These are phyloP conservation scores for Glycine soja DNA, from an alignment of 306 rosid genomes.

Conservation along the genomic window DNA sequence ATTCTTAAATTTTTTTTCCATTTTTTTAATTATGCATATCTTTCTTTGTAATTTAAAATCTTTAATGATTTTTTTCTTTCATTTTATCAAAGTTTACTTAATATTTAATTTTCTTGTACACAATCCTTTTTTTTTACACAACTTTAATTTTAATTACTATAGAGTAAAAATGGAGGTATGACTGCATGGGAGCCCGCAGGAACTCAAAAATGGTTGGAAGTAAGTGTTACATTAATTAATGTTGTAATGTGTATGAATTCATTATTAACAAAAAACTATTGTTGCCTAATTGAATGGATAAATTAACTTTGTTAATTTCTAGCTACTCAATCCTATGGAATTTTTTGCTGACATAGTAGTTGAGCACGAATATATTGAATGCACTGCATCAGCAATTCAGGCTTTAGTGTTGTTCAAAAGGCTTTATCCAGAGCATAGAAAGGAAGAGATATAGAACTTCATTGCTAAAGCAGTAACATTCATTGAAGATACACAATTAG, in stretches of 20 bases:
- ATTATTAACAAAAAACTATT: neutral
- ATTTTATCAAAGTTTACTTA: too few relatives aligned
- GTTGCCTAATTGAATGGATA: too few relatives aligned
- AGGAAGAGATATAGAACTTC: conserved; percentile 45
- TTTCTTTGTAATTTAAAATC: too few relatives aligned
- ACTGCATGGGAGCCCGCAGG: conserved; percentile 72
- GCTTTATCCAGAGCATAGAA: conserved; percentile 46
- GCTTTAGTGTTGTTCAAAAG: conserved; percentile 48
- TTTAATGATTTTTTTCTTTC: too few relatives aligned
- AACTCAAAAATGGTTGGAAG: conserved; percentile 65
- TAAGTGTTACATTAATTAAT: conserved; percentile 1
- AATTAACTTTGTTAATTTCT: neutral
- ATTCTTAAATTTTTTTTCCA: too few relatives aligned
- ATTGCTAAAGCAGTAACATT: conserved; percentile 38
- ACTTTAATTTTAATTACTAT: neutral
- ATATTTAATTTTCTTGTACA: too few relatives aligned
- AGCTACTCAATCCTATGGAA: conserved; percentile 52
- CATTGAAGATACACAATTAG: conserved; percentile 47
- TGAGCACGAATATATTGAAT: conserved; percentile 18
- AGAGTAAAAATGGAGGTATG: conserved; percentile 77
- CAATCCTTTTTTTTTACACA: too few relatives aligned
- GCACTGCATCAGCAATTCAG: conserved; percentile 50
- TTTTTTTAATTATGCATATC: too few relatives aligned
- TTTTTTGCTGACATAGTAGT: conserved; percentile 35
- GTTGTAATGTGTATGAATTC: neutral